These are phyloP conservation scores for Thelephora aurantiotincta DNA, from an alignment of 768 basidiomycete species.

Conservation along the genomic window DNA sequence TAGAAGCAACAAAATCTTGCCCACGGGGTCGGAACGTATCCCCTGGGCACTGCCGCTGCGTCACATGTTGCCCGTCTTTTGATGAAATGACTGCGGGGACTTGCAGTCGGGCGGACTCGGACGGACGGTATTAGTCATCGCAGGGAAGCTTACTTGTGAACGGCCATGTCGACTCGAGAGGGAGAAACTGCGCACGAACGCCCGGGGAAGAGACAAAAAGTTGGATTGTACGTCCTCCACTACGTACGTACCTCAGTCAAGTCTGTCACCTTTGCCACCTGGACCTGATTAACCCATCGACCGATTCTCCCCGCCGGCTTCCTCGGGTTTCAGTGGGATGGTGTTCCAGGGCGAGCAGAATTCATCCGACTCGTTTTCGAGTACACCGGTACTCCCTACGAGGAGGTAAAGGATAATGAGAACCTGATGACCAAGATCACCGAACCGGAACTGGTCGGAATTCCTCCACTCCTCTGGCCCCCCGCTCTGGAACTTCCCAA, in stretches of 20 bases:
- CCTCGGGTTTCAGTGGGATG: conserved; percentile 14
- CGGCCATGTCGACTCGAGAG: too few relatives aligned
- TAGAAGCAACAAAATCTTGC: too few relatives aligned
- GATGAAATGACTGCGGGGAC: too few relatives aligned
- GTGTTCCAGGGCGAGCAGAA: conserved; percentile 24
- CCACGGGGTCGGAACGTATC: too few relatives aligned
- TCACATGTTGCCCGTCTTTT: too few relatives aligned
- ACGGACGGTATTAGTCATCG: too few relatives aligned
- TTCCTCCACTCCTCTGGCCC: conserved; percentile 24
- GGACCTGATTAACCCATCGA: background rate
- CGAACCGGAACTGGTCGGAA: conserved; percentile 7
- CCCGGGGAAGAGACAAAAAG: conserved; percentile 8
- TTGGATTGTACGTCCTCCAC: conserved; percentile 12
- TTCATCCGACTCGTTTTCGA: conserved; percentile 24
- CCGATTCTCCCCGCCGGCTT: background rate
- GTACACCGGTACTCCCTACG: conserved; percentile 20
- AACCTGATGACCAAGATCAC: conserved; percentile 10
- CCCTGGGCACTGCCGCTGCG: too few relatives aligned
- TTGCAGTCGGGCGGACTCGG: too few relatives aligned
- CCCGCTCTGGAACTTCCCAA: conserved; percentile 22
- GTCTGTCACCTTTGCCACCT: background rate
- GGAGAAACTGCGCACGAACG: too few relatives aligned
- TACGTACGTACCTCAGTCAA: conserved; percentile 9
- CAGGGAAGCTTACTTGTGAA: too few relatives aligned
- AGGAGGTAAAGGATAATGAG: conserved; percentile 11